These are phyloP conservation scores for Neofusicoccum kwambonambiense DNA, from an alignment of 2,329 filamentous ascomycete species.

Conservation along the genomic window DNA sequence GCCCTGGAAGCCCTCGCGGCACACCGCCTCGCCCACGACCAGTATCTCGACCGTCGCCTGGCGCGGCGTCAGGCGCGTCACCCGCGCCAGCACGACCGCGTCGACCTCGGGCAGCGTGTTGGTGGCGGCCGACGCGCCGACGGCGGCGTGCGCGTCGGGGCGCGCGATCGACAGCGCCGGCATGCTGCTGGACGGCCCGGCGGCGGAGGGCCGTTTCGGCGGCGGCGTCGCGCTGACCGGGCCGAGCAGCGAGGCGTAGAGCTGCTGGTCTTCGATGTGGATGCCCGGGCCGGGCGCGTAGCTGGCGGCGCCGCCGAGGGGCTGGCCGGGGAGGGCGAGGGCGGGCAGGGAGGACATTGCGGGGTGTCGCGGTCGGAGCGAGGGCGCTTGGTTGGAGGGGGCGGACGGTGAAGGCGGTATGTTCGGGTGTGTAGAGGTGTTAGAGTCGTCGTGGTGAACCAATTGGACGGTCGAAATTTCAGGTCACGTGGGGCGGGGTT, in stretches of 20 bases:
- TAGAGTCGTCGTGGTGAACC: background rate
- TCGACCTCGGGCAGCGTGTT: conserved; percentile 80
- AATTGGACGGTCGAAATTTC: conserved; percentile 9
- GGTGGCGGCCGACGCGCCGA: conserved; percentile 44
- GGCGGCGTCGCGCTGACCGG: conserved; percentile 47
- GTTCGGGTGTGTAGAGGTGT: background rate
- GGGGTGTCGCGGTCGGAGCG: background rate
- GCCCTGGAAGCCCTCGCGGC: conserved; percentile 80
- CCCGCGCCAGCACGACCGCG: conserved; percentile 76
- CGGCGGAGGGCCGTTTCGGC: conserved; percentile 55
- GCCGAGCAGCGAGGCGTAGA: conserved; percentile 82
- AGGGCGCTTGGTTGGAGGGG: background rate
- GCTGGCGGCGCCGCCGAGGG: conserved; percentile 65
- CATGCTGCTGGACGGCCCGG: conserved; percentile 48
- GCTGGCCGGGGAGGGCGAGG: conserved; percentile 76
- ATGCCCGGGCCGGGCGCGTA: conserved; percentile 79
- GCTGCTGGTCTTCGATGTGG: conserved; percentile 70
- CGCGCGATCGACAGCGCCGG: conserved; percentile 34
- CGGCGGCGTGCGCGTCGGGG: conserved; percentile 27
- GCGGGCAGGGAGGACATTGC: conserved; percentile 31
- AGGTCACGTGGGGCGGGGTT: conserved; percentile 13
- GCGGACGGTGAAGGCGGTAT: too few species aligned
- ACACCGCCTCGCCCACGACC: conserved; percentile 65
- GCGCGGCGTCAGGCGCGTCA: conserved; percentile 79
- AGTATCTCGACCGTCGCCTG: conserved; percentile 86